Conservation (phyloP, 768 basidiomycete genomes). For the Termitomyces titanicus region DNA sequence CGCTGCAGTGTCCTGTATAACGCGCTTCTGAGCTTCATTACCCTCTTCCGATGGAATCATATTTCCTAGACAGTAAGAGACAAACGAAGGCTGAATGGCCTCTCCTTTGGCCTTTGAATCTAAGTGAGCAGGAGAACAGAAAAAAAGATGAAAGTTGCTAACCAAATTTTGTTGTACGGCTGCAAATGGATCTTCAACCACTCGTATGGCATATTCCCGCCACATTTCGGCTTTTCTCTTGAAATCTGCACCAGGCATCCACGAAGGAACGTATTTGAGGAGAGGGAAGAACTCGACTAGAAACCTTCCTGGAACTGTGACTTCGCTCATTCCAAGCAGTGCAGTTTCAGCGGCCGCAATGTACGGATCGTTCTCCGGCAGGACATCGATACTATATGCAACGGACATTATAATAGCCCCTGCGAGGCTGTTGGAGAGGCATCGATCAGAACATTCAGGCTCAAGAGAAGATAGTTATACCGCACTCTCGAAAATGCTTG, state of each 20-base stretch:
- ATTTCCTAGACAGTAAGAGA: slow-evolving; percentile 6
- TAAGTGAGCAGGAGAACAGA: neutral
- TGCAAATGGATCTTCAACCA: slow-evolving; percentile 23
- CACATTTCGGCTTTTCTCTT: slow-evolving; percentile 27
- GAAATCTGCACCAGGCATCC: slow-evolving; percentile 34
- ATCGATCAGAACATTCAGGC: neutral
- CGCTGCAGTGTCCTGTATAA: neutral
- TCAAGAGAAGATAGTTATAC: neutral
- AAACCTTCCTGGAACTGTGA: slow-evolving; percentile 25
- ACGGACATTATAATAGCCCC: slow-evolving; percentile 27
- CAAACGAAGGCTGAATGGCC: slow-evolving; percentile 19
- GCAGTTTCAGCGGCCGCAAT: slow-evolving; percentile 28
- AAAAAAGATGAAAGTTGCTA: neutral
- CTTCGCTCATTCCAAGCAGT: slow-evolving; percentile 23
- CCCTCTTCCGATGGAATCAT: neutral
- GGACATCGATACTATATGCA: slow-evolving; percentile 30
- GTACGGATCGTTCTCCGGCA: slow-evolving; percentile 31
- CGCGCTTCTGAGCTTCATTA: neutral
- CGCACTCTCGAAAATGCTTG: slow-evolving; percentile 24
- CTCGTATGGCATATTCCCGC: slow-evolving; percentile 8
- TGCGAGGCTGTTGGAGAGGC: neutral
- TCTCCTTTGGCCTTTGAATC: slow-evolving; percentile 6
- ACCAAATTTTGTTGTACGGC: slow-evolving; percentile 14
- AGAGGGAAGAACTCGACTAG: slow-evolving; percentile 28
- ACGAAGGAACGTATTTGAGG: slow-evolving; percentile 30